A percentile compares a stretch with the other conserved stretches of the same genome.
These are phyloP conservation scores for Centrapalus pauciflorus DNA, from an alignment of 129 eudicot species.

Conservation along the genomic window DNA sequence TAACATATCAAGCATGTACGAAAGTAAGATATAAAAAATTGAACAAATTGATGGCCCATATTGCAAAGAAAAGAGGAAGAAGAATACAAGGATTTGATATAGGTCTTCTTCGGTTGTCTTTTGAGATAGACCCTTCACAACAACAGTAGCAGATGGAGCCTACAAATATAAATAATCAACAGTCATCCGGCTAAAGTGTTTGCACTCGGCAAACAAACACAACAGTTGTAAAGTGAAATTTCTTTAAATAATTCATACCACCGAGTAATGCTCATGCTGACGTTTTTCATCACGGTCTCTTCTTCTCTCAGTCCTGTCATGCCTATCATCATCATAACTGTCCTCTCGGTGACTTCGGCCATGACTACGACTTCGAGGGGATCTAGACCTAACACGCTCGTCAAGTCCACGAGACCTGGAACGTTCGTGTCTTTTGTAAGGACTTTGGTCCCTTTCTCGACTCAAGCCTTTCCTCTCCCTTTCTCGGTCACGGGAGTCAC, in stretches of 20 bases:
- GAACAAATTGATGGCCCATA: not conserved
- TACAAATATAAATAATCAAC: constrained; percentile 21
- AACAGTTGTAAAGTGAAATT: not conserved
- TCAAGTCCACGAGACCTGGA: constrained; percentile 80
- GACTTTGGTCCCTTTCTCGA: constrained; percentile 72
- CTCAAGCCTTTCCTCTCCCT: constrained; percentile 67
- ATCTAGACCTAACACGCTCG: constrained; percentile 73
- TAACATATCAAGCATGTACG: not conserved
- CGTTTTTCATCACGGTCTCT: constrained; percentile 75
- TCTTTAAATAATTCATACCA: constrained; percentile 32
- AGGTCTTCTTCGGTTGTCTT: constrained; percentile 96
- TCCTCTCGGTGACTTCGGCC: constrained; percentile 88
- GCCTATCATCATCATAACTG: constrained; percentile 75
- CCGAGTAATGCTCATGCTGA: constrained; percentile 60
- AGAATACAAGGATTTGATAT: constrained; percentile 79
- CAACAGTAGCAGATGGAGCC: constrained; percentile 96
- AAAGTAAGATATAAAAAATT: constrained; percentile 2
- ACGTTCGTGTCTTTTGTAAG: constrained; percentile 59
- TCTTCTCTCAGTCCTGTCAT: constrained; percentile 67
- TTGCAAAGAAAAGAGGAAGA: constrained; percentile 8
- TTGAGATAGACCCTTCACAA: constrained; percentile 91
- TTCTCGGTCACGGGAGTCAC: constrained; percentile 75
- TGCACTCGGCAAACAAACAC: not conserved
- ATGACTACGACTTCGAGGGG: constrained; percentile 84
- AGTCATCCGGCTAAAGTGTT: constrained; percentile 11